phyloP scores from a whole-genome alignment of 352 stramenopile genomes.

The Aphanomyces astaci region DNA sequence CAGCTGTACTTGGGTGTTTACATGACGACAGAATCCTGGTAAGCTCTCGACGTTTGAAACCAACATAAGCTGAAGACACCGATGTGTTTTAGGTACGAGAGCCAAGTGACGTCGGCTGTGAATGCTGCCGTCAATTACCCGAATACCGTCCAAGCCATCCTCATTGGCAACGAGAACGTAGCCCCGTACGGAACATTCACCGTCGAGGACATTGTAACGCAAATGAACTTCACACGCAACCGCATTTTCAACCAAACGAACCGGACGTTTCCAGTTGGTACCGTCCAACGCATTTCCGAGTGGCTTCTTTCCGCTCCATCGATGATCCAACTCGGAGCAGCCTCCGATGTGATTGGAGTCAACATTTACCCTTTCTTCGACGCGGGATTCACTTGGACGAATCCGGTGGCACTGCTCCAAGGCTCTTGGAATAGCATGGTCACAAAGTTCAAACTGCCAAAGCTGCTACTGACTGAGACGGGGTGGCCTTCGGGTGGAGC shows the following conservation, averaged over 20 bases:
- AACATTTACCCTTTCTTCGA: constrained; percentile 60
- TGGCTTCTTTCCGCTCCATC: constrained; percentile 34
- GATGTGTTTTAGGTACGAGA: constrained; percentile 23
- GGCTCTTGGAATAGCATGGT: constrained; percentile 38
- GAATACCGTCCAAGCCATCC: constrained; percentile 43
- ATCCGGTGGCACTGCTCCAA: constrained; percentile 37
- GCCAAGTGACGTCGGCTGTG: constrained; percentile 42
- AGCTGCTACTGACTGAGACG: constrained; percentile 50
- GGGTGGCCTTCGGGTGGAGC: constrained; percentile 42
- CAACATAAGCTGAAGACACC: neutral
- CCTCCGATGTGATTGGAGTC: constrained; percentile 45
- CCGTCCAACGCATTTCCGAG: constrained; percentile 57
- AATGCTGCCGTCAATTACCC: constrained; percentile 42
- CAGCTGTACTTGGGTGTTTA: constrained; percentile 65
- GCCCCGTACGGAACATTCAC: constrained; percentile 37
- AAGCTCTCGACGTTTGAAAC: neutral
- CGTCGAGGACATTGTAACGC: constrained; percentile 31
- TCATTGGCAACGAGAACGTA: constrained; percentile 77
- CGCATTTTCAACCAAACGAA: constrained; percentile 31
- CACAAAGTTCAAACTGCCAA: constrained; percentile 30
- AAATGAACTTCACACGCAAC: constrained; percentile 30
- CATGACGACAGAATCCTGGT: constrained; percentile 64
- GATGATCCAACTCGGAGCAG: constrained; percentile 42
- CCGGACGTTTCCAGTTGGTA: constrained; percentile 46
- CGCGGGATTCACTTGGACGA: constrained; percentile 38